Conservation (phyloP, 2,329 filamentous ascomycete species). For the Chaetomium strumarium region DNA sequence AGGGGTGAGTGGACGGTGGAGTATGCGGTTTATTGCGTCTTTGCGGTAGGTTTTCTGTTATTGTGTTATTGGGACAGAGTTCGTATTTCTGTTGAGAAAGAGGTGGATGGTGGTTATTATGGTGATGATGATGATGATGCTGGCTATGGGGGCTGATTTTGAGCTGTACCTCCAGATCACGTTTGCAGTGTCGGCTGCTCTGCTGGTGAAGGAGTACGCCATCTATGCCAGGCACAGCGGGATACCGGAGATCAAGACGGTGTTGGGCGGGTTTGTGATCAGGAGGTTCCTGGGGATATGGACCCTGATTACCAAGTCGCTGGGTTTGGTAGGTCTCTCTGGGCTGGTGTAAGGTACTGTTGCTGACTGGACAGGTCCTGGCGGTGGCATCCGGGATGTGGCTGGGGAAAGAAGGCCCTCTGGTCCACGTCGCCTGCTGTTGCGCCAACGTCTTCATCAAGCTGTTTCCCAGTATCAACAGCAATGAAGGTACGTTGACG, state of each 20-base stretch:
- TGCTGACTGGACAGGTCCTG: slow-evolving; percentile 57
- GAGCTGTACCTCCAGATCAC: slow-evolving; percentile 51
- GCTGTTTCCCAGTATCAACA: slow-evolving; percentile 71
- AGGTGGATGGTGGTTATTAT: neutral
- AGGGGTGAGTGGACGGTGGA: slow-evolving; percentile 75
- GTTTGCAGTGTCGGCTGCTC: slow-evolving; percentile 70
- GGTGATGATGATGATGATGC: neutral
- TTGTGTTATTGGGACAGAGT: neutral
- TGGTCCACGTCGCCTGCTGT: slow-evolving; percentile 95
- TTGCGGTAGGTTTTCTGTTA: slow-evolving; percentile 61
- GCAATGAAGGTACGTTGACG: slow-evolving; percentile 66
- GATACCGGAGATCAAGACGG: slow-evolving; percentile 96
- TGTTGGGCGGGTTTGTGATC: slow-evolving; percentile 91
- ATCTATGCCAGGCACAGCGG: slow-evolving; percentile 89
- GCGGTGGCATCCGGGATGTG: slow-evolving; percentile 92
- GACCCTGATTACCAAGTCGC: slow-evolving; percentile 84
- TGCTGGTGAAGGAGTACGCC: slow-evolving; percentile 78
- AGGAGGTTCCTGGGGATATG: slow-evolving; percentile 77
- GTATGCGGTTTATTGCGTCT: slow-evolving; percentile 80
- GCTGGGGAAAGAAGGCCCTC: slow-evolving; percentile 91
- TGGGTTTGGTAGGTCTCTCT: slow-evolving; percentile 61
- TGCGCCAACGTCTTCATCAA: slow-evolving; percentile 94
- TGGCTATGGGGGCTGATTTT: neutral
- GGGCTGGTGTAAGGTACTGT: neutral
- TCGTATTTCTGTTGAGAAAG: neutral